Percentiles rank a stretch among this genome's conserved stretches.
Evolutionary conservation across 139 green algal species (phyloP).

Genomic region (Coelastrella sp.): DNA sequence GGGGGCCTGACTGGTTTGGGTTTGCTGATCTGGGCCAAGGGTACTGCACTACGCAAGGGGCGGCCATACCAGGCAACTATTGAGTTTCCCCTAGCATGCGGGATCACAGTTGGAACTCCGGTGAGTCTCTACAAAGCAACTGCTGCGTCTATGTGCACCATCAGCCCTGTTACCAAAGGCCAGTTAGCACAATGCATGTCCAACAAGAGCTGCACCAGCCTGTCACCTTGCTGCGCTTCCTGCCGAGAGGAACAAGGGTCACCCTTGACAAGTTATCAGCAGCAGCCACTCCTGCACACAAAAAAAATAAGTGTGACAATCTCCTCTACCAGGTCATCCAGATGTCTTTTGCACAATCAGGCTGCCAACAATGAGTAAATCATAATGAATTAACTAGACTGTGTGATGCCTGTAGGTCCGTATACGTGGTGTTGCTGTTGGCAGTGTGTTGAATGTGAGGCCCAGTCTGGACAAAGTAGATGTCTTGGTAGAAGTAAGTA

Average conservation of each 20-base stretch:
- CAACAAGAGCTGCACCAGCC: not conserved
- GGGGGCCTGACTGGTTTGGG: constrained; percentile 63
- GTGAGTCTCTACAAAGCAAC: constrained; percentile 64
- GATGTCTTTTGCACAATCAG: not conserved
- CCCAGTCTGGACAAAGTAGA: constrained; percentile 92
- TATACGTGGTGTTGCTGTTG: constrained; percentile 84
- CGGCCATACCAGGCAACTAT: constrained; percentile 80
- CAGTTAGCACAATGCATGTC: no score
- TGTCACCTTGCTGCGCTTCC: not conserved
- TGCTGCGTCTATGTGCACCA: no score
- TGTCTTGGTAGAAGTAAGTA: constrained; percentile 82
- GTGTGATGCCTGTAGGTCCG: constrained; percentile 47
- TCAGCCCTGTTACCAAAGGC: constrained; percentile 66
- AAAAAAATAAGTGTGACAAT: no score
- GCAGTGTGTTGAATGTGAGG: constrained; percentile 89
- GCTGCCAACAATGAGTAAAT: not conserved
- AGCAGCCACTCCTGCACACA: no score
- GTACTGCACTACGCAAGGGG: constrained; percentile 58
- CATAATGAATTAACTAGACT: not conserved
- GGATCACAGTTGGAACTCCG: constrained; percentile 94
- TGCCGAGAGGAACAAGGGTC: no score
- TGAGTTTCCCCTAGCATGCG: constrained; percentile 94
- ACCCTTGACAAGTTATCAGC: no score
- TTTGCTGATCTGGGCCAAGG: constrained; percentile 57
- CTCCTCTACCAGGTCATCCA: no score